Base-by-base conservation (phyloP, 2,329 filamentous ascomycete species). In the Elsinoe ampelina region DNA sequence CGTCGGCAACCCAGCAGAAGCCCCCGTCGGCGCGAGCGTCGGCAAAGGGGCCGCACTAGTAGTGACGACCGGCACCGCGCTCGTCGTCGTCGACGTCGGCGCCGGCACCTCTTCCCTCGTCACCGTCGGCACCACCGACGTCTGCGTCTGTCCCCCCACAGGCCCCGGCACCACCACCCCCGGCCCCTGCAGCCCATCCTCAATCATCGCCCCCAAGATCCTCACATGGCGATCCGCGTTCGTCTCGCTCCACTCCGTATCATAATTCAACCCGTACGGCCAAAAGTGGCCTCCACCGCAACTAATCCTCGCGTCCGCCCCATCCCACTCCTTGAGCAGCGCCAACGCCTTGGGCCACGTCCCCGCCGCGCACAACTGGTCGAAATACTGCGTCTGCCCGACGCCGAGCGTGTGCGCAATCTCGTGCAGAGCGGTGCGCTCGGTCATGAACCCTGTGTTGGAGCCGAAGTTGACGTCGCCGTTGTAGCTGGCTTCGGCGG, bases 261-360 rank as follows among this genome's bases (percentile, higher is more conserved):
- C 59, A 48, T 34, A 60, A 15, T 60, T 60, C 57, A 60, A 51
- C 11, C 59, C 59, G 43, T 60, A 60, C 36, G 59, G 59, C 58
- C 58, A 57, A 19, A 60, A 43, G 19, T 60, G 59, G 3, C 51
- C 42, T 1, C 58, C 59, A 2, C 51, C 55, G 43, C 59, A 60
- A 30, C 35, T 51, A n/a, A 60, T 42, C 43, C 26, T 57, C 36
- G 58, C 45, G 13, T 42, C 51, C 19, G 17, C 34, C 1, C 59
- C 59, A 45, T 61, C 58, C 38, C 51, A 57, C 17, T 34, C 54
- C 36, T 38, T n/a, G 55, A 61, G 17, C 51, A 59, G 32, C n/a
- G 41, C 36, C 17, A 43, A 51, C 5, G 58, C 58, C 4, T 22
- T 39, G 6, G 55, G 58, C 59, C 59, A 61, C 19, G 55, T 50